These are phyloP conservation scores for Raphanus raphanistrum DNA, from an alignment of 345 rosid species.

Conservation along the genomic window DNA sequence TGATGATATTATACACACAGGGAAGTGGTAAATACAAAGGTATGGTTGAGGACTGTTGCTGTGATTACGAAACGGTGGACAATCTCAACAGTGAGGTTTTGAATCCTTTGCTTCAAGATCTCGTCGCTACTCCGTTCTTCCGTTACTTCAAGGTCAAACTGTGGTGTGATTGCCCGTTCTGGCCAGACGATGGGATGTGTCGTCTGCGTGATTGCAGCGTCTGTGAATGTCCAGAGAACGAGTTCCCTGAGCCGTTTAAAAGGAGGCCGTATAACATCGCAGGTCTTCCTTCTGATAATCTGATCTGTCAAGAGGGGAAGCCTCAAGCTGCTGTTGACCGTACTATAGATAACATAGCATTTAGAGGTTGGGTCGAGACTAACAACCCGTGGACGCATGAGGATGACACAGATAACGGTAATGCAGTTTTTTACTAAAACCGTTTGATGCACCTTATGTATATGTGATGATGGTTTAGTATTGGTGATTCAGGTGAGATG, in stretches of 20 bases:
- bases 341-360: conserved; percentile 70
- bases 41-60: conserved; percentile 86
- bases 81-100: conserved; percentile 66
- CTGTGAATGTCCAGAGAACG: conserved; percentile 94
- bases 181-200: conserved; percentile 99
- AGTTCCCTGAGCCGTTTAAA: conserved; percentile 80
- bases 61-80: conserved; percentile 88
- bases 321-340: conserved; percentile 90
- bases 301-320: conserved; percentile 89
- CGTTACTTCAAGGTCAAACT: conserved; percentile 94
- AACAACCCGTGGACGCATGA: conserved; percentile 98
- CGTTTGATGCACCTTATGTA: not conserved
- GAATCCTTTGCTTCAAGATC: conserved; percentile 82
- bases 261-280: conserved; percentile 40
- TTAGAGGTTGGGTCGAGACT: conserved; percentile 85
- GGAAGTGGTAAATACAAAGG: conserved; percentile 58
- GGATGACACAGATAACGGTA: conserved; percentile 91
- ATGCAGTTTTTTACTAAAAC: conserved; percentile 9
- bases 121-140: conserved; percentile 79
- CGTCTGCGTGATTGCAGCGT: conserved; percentile 94
- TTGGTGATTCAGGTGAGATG: conserved; percentile 65
- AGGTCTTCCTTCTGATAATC: conserved; percentile 66
- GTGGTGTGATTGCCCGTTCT: conserved; percentile 97
- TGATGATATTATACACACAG: conserved; percentile 32
- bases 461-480: not conserved